Evolutionary conservation across 2,329 filamentous ascomycete genomes (phyloP).

Genomic region (Epichloe gansuensis): DNA sequence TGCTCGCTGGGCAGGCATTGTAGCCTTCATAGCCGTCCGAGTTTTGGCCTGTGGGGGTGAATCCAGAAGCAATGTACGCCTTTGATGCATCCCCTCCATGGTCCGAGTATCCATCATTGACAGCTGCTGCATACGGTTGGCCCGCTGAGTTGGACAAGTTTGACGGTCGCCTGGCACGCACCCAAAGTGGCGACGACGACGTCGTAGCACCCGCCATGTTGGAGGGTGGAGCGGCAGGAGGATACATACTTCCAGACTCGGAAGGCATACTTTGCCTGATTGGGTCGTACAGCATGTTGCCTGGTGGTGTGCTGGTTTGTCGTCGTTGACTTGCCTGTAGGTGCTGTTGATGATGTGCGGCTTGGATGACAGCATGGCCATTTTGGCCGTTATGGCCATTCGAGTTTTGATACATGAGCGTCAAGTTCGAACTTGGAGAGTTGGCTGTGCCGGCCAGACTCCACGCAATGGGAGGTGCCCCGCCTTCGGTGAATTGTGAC

Average conservation of each 20-base stretch:
- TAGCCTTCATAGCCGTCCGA: constrained; percentile 32
- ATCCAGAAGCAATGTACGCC: constrained; percentile 21
- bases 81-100: constrained; percentile 20
- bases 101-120: constrained; percentile 17
- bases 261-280: constrained; percentile 41
- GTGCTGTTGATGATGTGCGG: constrained; percentile 5
- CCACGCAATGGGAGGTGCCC: constrained; percentile 55
- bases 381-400: constrained; percentile 4
- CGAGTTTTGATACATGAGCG: constrained; percentile 60
- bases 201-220: constrained; percentile 36
- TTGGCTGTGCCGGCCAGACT: constrained; percentile 81
- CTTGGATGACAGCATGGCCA: neutral
- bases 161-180: constrained; percentile 15
- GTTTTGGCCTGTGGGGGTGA: constrained; percentile 29
- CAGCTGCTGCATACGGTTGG: constrained; percentile 14
- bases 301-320: constrained; percentile 37
- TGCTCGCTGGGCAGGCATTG: constrained; percentile 29
- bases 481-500: constrained; percentile 34
- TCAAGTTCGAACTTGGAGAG: constrained; percentile 72
- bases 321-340: constrained; percentile 6
- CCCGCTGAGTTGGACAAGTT: constrained; percentile 11
- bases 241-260: constrained; percentile 34
- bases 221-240: constrained; percentile 36
- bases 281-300: constrained; percentile 49
- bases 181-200: constrained; percentile 29